Evolutionary conservation across 805 yeast species (phyloP).

Genomic region (Cyberlindnera misumaiensis): DNA sequence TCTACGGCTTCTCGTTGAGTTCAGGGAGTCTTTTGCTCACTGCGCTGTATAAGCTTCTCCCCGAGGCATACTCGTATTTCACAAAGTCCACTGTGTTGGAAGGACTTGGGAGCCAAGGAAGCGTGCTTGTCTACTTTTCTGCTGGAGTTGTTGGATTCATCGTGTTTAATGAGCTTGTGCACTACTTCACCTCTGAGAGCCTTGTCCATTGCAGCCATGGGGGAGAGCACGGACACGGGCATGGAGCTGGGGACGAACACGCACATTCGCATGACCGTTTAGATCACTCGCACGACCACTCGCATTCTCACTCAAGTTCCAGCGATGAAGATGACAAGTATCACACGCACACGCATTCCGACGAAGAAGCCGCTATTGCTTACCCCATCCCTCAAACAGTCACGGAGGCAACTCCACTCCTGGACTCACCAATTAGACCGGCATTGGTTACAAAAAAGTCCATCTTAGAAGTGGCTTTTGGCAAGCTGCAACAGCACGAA

Average conservation of each 20-base stretch:
- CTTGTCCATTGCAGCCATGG: constrained; percentile 69
- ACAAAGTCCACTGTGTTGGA: constrained; percentile 17
- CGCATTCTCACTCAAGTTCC: constrained; percentile 5
- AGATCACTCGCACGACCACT: constrained; percentile 7
- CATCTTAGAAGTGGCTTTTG: constrained; percentile 7
- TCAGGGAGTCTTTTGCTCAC: constrained; percentile 82
- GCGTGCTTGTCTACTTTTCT: constrained; percentile 40
- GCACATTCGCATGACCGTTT: constrained; percentile 5
- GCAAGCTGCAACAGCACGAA: constrained; percentile 6
- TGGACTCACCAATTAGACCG: neutral
- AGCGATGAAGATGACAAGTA: constrained; percentile 3
- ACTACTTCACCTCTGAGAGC: constrained; percentile 69
- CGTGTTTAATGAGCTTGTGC: constrained; percentile 57
- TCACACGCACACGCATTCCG: constrained; percentile 1
- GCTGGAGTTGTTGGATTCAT: constrained; percentile 59
- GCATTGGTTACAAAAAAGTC: constrained; percentile 6
- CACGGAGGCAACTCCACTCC: constrained; percentile 1
- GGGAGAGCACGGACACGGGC: constrained; percentile 13
- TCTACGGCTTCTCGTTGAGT: constrained; percentile 68
- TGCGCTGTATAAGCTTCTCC: constrained; percentile 69
- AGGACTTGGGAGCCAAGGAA: constrained; percentile 26
- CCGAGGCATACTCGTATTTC: constrained; percentile 51
- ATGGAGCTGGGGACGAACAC: constrained; percentile 13
- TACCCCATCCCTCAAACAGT: neutral
- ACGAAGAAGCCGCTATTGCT: constrained; percentile 4